Conservation (phyloP, 306 rosid genomes). For the Mucuna pruriens region DNA sequence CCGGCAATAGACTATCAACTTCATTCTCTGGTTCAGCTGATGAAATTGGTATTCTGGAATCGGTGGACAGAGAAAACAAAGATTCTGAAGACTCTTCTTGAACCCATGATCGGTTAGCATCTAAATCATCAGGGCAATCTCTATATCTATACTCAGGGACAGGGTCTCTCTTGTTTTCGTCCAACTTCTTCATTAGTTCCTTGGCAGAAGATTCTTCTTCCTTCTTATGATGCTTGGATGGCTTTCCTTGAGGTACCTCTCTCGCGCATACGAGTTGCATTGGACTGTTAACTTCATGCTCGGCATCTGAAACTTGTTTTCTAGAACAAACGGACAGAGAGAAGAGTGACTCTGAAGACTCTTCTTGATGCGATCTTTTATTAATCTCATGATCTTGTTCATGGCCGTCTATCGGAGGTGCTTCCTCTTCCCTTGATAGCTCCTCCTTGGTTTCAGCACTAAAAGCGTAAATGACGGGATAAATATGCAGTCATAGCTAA, state of each 20-base stretch:
- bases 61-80: conserved; percentile 69
- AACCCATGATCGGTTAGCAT: conserved; percentile 12
- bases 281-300: conserved; percentile 53
- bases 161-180: conserved; percentile 27
- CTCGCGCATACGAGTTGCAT: conserved; percentile 1
- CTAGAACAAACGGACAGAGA: conserved; percentile 51
- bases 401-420: not conserved
- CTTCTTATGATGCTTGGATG: conserved; percentile 9
- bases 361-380: conserved; percentile 18
- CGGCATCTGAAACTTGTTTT: conserved; percentile 30
- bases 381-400: not conserved
- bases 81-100: conserved; percentile 76
- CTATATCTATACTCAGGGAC: conserved; percentile 25
- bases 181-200: conserved; percentile 15
- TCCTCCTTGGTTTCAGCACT: conserved; percentile 30
- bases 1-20: conserved; percentile 57
- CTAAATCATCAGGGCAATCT: conserved; percentile 34
- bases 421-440: conserved; percentile 32
- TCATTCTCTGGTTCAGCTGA: conserved; percentile 59
- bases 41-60: conserved; percentile 49
- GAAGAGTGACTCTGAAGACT: conserved; percentile 54
- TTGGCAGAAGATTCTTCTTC: conserved; percentile 33
- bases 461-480: not conserved
- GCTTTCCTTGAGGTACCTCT: not conserved
- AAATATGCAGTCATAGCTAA: not conserved